Evolutionary conservation across 164 flowering plant genomes (phyloP), one percentile per base, ranked within the genome.

Genomic region (Annona squamosa): DNA sequence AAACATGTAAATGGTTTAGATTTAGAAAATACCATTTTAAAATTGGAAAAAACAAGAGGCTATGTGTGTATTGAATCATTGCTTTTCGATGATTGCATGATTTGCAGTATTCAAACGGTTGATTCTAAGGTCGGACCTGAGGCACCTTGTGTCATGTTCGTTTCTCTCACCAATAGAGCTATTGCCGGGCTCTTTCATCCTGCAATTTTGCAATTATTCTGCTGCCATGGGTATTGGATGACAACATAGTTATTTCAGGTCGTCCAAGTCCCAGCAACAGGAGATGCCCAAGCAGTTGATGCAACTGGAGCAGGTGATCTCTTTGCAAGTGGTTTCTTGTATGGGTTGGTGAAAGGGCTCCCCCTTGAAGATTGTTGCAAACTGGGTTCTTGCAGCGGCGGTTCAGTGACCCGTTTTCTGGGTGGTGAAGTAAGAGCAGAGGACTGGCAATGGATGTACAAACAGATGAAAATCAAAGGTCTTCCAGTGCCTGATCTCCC

Each of bases 221-320:
- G 16, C 41, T 67, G 42, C 37, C n/a, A 67, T 9, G 44, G 37
- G 69, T 6, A 44, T 16, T 43, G 16, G 46, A 12, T 44, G n/a
- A 62, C 9, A n/a, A 71, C 43, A 17, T 3, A 62, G 17, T 9
- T 5, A 26, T 79, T 72, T 71, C 86, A 94, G 99, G 73, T 85
- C 57, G 98, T 91, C 5, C 79, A 84, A 68, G 91, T 95, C 52
- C 84, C 91, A 13, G 99, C 99, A 3, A 85, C 89, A 37, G 92
- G 94, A 3, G 89, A 86, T 76, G 63, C 87, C 26, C 87, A 84
- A 65, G 87, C 94, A 45, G 79, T 67, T 12, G 99, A 95, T 85
- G 96, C 97, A 64, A 95, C 99, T 9, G 99, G 99, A 80, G 99
- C 99, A 3, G 99, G 99, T 0, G 99, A 95, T 81, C 92, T 95